Evolutionary conservation across 768 basidiomycete genomes (phyloP), one percentile per base, ranked within the genome.

Genomic region (Polyporus arcularius): DNA sequence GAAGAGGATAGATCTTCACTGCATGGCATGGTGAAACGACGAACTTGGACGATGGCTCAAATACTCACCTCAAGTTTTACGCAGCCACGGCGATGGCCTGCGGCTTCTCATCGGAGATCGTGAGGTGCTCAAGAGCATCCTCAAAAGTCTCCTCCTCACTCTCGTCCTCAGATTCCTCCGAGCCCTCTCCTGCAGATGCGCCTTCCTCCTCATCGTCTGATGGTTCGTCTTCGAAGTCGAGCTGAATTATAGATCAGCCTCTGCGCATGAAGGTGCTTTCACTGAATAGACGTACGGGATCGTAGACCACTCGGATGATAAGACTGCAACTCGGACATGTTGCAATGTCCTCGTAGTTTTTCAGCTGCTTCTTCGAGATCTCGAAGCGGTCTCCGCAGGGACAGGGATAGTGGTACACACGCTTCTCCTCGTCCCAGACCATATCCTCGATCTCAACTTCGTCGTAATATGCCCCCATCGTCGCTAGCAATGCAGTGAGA

Each of bases 331-430:
- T 96, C 0, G 97, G 97, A 78, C 97, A 98, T 53, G 85, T 95
- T 26, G 96, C 96, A 48, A 96, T 86, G 72, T 98, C 97, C 68
- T 98, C 97, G 57, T 85, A 97, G 65, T 94, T 80, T 47, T 86
- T 83, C 8, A 98, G 85, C 75, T 98, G 94, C 63, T 79, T 77
- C 66, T 89, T 85, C 32, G 90, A 86, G 65, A 98, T 98, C 75
- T 98, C 96, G 77, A 98, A 99, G 43, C 96, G 87, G 76, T 99
- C 96, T 9, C 96, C 96, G 70, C 96, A 98, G 1, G 96, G 96
- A 71, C 95, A 99, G 0, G 96, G 96, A 73, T 96, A 97, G 79
- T 98, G 96, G 70, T 88, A 98, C 4, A 98, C 90, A 43, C 81
- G 72, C 70, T 89, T 91, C 57, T 81, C 85, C 26, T 81, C 80